Evolutionary conservation across 1,284 basidiomycete species (phyloP).

Genomic region (Ustilago tritici): DNA sequence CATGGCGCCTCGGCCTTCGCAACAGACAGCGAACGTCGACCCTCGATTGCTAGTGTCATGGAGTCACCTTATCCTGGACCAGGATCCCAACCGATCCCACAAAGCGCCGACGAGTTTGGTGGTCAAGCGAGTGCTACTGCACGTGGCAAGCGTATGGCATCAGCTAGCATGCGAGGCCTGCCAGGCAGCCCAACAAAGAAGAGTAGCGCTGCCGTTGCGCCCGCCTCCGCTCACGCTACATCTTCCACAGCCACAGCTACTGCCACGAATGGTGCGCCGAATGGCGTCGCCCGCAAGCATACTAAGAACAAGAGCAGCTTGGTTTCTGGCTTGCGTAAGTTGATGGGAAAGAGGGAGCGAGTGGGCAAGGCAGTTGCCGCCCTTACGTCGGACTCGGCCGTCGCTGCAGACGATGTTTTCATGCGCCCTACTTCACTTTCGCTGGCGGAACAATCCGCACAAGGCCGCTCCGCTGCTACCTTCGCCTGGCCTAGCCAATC

Average conservation of each 20-base stretch:
- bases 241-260: not conserved
- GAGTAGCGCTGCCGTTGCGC: not conserved
- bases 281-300: constrained; percentile 26
- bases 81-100: constrained; percentile 4
- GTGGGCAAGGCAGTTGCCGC: constrained; percentile 5
- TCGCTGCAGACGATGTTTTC: not conserved
- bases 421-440: not conserved
- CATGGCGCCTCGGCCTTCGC: not conserved
- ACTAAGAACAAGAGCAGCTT: constrained; percentile 44
- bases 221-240: not conserved
- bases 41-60: constrained; percentile 18
- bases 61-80: constrained; percentile 7
- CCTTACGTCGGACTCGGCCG: not conserved
- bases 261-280: not conserved
- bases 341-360: constrained; percentile 38
- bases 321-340: constrained; percentile 41
- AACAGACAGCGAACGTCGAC: not conserved
- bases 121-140: not conserved
- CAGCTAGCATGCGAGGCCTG: constrained; percentile 29
- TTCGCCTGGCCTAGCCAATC: not conserved
- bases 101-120: not conserved
- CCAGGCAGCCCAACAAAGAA: constrained; percentile 21
- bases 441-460: not conserved
- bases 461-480: not conserved
- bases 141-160: constrained; percentile 16